Evolutionary conservation across 345 rosid species (phyloP), one percentile per base, ranked within the genome.

Genomic region (Gossypioides kirkii): DNA sequence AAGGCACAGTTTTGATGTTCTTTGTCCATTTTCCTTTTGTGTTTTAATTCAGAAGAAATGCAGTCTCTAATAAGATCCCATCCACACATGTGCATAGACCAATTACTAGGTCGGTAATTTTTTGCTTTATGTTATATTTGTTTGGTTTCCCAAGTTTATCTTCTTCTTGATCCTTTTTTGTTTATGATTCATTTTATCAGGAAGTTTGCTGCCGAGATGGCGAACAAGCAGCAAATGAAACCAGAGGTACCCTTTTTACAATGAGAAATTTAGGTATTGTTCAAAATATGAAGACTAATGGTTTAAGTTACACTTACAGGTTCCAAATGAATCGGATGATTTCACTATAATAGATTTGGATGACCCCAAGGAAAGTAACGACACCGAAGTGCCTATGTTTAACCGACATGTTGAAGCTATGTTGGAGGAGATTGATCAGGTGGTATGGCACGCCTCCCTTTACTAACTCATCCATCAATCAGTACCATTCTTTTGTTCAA

Each of bases 321-420:
- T 59, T 72, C 70, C 83, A 14, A 75, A 59, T 28, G 85, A 79
- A 68, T 74, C 81, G 5, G 75, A 78, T 71, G 93, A 53, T 60
- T 26, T 17, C 38, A 59, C 41, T 32, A 26, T 6, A 9, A 26
- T 26, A 13, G 20, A 90, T 83, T 88, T 41, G 28, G 91, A 91
- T 7, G 86, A 83, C 17, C 32, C 73, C 47, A 72, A 81, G 68
- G 75, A 60, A 54, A 42, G 72, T 61, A 45, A 73, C 62, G 91
- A 94, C 55, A 84, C 78, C 61, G 82, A 86, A 32, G 90, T 78
- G 72, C 98, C 99, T 6, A 86, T 86, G 89, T 91, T 84, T 77
- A 91, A 91, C 65, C 96, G 87, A 54, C 97, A 89, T 77, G 88
- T 92, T 6, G 93, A 91, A 82, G 91, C 98, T 63, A 86, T 92